Percentiles rank a stretch among this genome's conserved stretches.
These are phyloP conservation scores for Anaeromyces robustus DNA, from an alignment of 192 early-diverging fungal genomes.

Conservation along the genomic window DNA sequence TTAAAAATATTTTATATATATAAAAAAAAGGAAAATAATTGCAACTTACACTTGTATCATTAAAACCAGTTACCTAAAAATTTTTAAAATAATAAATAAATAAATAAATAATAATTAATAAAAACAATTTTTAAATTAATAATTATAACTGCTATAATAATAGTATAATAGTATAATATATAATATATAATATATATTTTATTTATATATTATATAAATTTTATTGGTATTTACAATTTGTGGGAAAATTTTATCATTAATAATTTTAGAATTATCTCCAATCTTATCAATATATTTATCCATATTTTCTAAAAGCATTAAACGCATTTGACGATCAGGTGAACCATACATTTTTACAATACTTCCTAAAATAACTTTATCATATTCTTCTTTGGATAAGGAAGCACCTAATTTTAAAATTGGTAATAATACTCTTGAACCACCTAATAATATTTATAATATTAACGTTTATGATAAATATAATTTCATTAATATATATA, in stretches of 20 bases:
- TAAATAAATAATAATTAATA: too few relatives aligned
- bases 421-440: slow-evolving; percentile 52
- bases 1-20: background rate
- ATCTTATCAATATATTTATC: slow-evolving; percentile 47
- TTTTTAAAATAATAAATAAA: slow-evolving; percentile 4
- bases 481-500: too few relatives aligned
- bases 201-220: slow-evolving; percentile 1
- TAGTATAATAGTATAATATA: too few relatives aligned
- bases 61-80: slow-evolving; percentile 60
- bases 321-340: slow-evolving; percentile 70
- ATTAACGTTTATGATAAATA: too few relatives aligned
- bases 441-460: slow-evolving; percentile 21
- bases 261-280: slow-evolving; percentile 25
- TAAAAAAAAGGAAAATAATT: background rate
- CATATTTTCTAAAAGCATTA: slow-evolving; percentile 72
- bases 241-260: slow-evolving; percentile 73
- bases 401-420: slow-evolving; percentile 71
- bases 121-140: too few relatives aligned
- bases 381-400: slow-evolving; percentile 60
- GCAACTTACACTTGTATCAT: slow-evolving; percentile 43
- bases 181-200: background rate
- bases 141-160: too few relatives aligned
- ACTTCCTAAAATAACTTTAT: slow-evolving; percentile 30
- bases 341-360: slow-evolving; percentile 75
- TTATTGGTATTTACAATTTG: slow-evolving; percentile 38